Evolutionary conservation across 495 filamentous ascomycete species (phyloP), one percentile per base, ranked within the genome.

Genomic region (Trichoderma erinaceum): DNA sequence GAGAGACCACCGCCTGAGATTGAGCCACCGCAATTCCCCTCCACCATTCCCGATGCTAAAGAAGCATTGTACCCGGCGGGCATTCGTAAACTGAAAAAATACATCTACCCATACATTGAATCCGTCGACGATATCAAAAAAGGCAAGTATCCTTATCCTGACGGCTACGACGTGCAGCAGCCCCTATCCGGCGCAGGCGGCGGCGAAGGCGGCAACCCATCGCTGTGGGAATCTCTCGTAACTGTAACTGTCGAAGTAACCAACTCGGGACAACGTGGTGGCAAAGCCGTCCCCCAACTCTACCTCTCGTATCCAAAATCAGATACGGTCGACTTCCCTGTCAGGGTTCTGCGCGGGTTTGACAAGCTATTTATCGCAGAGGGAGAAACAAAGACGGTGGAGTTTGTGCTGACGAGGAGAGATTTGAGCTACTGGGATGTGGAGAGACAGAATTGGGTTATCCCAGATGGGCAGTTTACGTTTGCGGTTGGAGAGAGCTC

Each of bases 71-170:
- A 90, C 74, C 94, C 95, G 0, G 64, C 73, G 0, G 85, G 78
- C 3, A 89, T 96, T 75, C 81, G 81, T n/a, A 82, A 80, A 48
- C 76, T 99, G 15, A 78, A 82, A 25, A 92, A 92, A 72, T 96
- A 92, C 75, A 84, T 99, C 68, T 98, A 99, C 73, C 92, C 95
- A 0, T 99, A 97, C 72, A 84, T 97, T 21, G 70, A 79, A 0
- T 80, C 78, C 7, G 78, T 86, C 41, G 85, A 87, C 27, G 80
- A 85, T 10, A 83, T 89, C 63, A 82, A 81, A 15, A 64, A 77
- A 0, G 80, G 79, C n/a, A 77, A 78, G 1, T 91, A 92, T 69
- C 83, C 83, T 0, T 96, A 93, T 70, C 93, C 93, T 0, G 78
- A 84, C 0, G 92, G 89, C 4, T 96, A 94, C 75, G 74, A 83